phyloP scores from a whole-genome alignment of 2,329 filamentous ascomycete species.

The Xylariaceae sp. region DNA sequence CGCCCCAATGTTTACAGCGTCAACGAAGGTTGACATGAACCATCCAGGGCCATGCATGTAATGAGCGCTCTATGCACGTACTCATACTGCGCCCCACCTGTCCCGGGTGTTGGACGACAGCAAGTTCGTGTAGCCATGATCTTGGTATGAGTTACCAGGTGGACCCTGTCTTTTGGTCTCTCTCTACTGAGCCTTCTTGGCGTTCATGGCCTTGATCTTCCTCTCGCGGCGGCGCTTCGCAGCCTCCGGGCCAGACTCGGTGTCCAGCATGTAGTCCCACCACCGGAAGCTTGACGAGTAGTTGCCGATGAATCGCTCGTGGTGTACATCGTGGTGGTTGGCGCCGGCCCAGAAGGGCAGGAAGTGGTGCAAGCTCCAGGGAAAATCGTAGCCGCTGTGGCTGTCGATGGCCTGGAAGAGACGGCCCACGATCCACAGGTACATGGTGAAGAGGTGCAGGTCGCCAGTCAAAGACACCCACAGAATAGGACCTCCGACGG shows the following conservation, averaged over 20 bases:
- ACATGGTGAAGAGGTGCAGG: conserved; percentile 95
- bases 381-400: conserved; percentile 97
- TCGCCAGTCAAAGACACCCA: conserved; percentile 79
- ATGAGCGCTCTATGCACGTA: background rate
- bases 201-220: conserved; percentile 58
- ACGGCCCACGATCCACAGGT: conserved; percentile 86
- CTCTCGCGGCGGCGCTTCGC: conserved; percentile 74
- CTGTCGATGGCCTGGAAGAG: conserved; percentile 97
- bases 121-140: background rate
- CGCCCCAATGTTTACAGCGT: conserved; percentile 16
- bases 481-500: conserved; percentile 72
- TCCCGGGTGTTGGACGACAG: too few species aligned
- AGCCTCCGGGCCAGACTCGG: conserved; percentile 84
- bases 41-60: conserved; percentile 1
- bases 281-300: conserved; percentile 97
- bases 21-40: conserved; percentile 6
- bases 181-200: conserved; percentile 60
- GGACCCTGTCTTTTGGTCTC: background rate
- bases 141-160: background rate
- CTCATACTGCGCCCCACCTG: background rate
- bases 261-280: conserved; percentile 95
- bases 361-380: conserved; percentile 92
- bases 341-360: conserved; percentile 97
- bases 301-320: conserved; percentile 98
- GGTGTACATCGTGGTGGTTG: conserved; percentile 92